Percentiles rank a stretch among this genome's conserved stretches.
These are phyloP conservation scores for Oryza nivara DNA, from an alignment of 176 grass and related monocot species.

Conservation along the genomic window DNA sequence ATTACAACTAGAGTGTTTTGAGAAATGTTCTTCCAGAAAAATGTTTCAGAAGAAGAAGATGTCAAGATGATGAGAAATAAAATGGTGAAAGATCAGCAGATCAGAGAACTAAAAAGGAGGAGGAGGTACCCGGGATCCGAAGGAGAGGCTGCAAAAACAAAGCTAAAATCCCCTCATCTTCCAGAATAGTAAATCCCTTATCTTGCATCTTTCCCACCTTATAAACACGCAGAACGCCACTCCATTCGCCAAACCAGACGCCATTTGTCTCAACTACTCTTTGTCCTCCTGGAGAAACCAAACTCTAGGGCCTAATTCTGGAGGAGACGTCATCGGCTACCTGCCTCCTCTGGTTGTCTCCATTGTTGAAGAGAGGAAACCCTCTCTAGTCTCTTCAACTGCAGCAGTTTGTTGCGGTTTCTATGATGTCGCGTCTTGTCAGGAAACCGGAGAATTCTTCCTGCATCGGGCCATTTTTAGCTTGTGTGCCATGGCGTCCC, in stretches of 20 bases:
- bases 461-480: neutral
- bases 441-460: neutral
- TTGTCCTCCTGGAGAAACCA: no score
- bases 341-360: neutral
- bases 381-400: no score
- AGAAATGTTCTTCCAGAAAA: neutral
- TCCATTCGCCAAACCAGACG: neutral
- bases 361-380: neutral
- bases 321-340: no score
- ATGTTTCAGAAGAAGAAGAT: neutral
- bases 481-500: neutral
- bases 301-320: neutral
- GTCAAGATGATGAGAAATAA: neutral
- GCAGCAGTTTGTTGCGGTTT: neutral
- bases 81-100: neutral
- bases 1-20: neutral
- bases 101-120: neutral
- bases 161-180: neutral
- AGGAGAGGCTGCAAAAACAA: neutral
- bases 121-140: constrained; percentile 2
- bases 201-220: no score
- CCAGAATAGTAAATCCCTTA: no score
- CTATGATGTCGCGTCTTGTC: neutral
- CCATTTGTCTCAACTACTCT: constrained; percentile 3
- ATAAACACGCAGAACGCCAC: neutral